Percentiles rank a stretch among this genome's conserved stretches.
Evolutionary conservation across 2,329 filamentous ascomycete genomes (phyloP).

Genomic region (Hypocreales sp.): DNA sequence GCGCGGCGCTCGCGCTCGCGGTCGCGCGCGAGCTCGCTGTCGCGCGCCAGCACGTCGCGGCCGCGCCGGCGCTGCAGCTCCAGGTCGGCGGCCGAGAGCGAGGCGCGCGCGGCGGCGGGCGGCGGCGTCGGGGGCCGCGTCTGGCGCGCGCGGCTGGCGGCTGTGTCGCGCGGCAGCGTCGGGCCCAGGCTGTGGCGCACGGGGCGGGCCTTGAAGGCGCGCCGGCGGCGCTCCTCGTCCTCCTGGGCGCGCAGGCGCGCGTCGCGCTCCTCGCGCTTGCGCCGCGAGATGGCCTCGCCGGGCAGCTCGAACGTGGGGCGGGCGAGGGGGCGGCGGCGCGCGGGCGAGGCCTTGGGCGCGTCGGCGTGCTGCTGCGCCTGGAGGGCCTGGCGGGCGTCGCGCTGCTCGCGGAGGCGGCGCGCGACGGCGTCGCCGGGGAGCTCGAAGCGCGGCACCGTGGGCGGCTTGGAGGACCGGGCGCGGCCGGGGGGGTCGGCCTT

Average conservation of each 20-base stretch:
- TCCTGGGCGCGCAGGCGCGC: conserved; percentile 39
- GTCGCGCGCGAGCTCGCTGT: no score
- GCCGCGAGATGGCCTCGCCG: conserved; percentile 41
- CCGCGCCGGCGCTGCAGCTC: no score
- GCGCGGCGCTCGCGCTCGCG: no score
- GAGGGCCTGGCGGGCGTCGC: conserved; percentile 33
- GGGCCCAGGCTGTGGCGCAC: conserved; percentile 26
- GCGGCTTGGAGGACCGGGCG: conserved; percentile 36
- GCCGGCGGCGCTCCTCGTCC: conserved; percentile 42
- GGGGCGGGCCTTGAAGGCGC: conserved; percentile 49
- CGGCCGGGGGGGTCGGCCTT: conserved; percentile 4
- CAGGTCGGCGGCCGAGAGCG: no score
- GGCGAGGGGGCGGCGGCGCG: conserved; percentile 34
- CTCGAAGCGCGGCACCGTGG: conserved; percentile 41
- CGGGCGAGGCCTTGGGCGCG: conserved; percentile 27
- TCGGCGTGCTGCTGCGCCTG: conserved; percentile 19
- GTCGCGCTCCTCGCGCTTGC: conserved; percentile 40
- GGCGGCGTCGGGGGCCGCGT: no score
- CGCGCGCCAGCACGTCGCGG: no score
- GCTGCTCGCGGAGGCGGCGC: conserved; percentile 39
- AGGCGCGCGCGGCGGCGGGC: no score
- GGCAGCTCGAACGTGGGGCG: conserved; percentile 46
- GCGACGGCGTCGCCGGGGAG: conserved; percentile 47
- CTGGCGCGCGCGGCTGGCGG: conserved; percentile 37
- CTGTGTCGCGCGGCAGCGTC: conserved; percentile 36